Evolutionary conservation across 768 basidiomycete genomes (phyloP), one percentile per base, ranked within the genome.

Genomic region (Auricularia cornea): DNA sequence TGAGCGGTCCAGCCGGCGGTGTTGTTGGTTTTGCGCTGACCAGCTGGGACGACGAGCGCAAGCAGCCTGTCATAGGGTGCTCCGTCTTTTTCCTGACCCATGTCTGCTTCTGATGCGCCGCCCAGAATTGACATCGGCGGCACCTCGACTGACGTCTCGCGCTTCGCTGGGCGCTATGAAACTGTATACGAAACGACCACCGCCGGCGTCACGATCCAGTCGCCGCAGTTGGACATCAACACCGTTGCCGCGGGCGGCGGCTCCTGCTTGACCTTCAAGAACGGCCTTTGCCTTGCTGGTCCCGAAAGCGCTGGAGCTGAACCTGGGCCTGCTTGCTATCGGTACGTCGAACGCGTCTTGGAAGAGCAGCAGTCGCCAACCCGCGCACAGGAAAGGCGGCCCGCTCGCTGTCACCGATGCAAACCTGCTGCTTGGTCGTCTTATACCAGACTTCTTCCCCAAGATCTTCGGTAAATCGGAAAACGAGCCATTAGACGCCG

Each of bases 241-340:
- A 94, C 92, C 4, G 94, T 97, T 59, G 95, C 95, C 6, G 95
- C 96, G 0, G 95, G 96, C 2, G 95, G 95, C 52, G 96, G 95
- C 0, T 92, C 90, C 1, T 89, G 94, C 68, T 77, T 98, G 59
- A 88, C 85, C 3, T 98, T 91, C 80, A 82, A 86, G 29, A 95
- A 96, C 68, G 94, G 94, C 1, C 80, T 98, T 26, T 97, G 97
- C 78, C 78, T 86, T 20, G 89, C 92, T 20, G 96, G 96, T 0
- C 96, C 96, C 0, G 88, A 95, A 69, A 94, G 92, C 63, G 94
- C 95, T 3, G 93, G 92, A 23, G 94, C 94, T 1, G 85, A 97
- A 66, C 96, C 96, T 3, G 95, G 96, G 1, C 96, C 96, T 2
- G 88, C 86, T 1, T 96, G 93, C 70, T 95, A 95, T 72, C 80